Conservation (phyloP, 371 early-diverging fungal species). For the Choanephora cucurbitarum region DNA sequence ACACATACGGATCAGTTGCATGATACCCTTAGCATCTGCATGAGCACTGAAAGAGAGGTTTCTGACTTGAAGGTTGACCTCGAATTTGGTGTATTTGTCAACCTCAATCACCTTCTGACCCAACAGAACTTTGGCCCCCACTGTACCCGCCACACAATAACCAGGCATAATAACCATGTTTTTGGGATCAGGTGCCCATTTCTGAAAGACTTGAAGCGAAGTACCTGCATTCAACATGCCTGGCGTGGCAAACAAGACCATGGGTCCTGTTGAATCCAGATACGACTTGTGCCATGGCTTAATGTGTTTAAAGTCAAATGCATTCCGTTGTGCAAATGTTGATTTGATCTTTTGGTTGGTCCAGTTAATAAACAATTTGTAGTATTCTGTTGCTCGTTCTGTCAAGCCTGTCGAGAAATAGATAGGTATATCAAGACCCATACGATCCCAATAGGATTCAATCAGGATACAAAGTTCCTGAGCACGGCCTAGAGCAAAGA, state of each 20-base stretch:
- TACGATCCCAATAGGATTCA: conserved; percentile 95
- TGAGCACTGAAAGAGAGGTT: conserved; percentile 99
- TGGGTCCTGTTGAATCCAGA: conserved; percentile 76
- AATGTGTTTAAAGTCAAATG: conserved; percentile 95
- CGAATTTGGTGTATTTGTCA: conserved; percentile 73
- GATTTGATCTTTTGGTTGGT: conserved; percentile 93
- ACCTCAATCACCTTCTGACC: conserved; percentile 85
- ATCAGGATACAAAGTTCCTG: conserved; percentile 96
- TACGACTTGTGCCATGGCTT: conserved; percentile 76
- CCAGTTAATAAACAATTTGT: conserved; percentile 94
- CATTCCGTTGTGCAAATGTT: conserved; percentile 83
- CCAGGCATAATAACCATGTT: conserved; percentile 95
- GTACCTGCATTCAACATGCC: conserved; percentile 92
- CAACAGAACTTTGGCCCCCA: conserved; percentile 93
- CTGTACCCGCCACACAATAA: conserved; percentile 94
- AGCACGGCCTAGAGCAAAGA: conserved; percentile 95
- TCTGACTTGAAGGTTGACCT: conserved; percentile 91
- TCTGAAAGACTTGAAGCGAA: conserved; percentile 84
- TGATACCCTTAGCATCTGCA: conserved; percentile 98
- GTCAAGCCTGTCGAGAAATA: conserved; percentile 95
- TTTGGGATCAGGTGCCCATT: conserved; percentile 86
- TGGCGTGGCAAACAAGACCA: conserved; percentile 96
- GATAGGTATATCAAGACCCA: conserved; percentile 84
- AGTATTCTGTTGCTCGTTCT: conserved; percentile 92
- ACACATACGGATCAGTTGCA: conserved; percentile 94